Evolutionary conservation across 2,329 filamentous ascomycete species (phyloP).

Genomic region (Fusarium abutilonis): DNA sequence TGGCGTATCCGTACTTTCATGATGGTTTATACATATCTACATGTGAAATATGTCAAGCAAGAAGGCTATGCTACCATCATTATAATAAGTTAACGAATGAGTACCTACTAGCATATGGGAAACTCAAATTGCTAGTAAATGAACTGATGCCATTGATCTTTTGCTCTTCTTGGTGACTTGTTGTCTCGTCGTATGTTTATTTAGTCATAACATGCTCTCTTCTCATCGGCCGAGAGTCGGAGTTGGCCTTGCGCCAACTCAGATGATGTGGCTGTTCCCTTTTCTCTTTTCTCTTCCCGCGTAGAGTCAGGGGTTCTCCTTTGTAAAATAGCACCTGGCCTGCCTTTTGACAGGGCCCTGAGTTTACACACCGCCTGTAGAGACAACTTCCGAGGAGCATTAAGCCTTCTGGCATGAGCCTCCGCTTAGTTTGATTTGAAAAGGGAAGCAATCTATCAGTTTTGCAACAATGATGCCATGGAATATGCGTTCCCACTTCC

Average conservation of each 20-base stretch:
- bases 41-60: too few relatives aligned
- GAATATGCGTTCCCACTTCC: neutral
- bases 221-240: slow-evolving; percentile 41
- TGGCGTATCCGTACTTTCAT: too few relatives aligned
- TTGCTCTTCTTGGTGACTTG: neutral
- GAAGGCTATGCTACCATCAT: too few relatives aligned
- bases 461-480: slow-evolving; percentile 6
- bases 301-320: slow-evolving; percentile 10
- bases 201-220: slow-evolving; percentile 17
- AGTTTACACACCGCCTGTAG: slow-evolving; percentile 33
- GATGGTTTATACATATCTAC: too few relatives aligned
- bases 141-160: neutral
- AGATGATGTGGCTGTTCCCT: slow-evolving; percentile 20
- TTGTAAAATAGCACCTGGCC: slow-evolving; percentile 18
- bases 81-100: neutral
- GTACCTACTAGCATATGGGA: neutral
- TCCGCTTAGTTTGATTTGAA: slow-evolving; percentile 2
- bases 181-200: slow-evolving; percentile 26
- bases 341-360: slow-evolving; percentile 12
- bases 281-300: slow-evolving; percentile 8
- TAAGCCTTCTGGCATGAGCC: slow-evolving; percentile 2
- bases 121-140: neutral
- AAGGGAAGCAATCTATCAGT: slow-evolving; percentile 2
- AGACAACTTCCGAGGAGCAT: neutral
- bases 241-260: slow-evolving; percentile 11